These are phyloP conservation scores for Umbilicus rupestris DNA, from an alignment of 164 flowering plant genomes.

Conservation along the genomic window DNA sequence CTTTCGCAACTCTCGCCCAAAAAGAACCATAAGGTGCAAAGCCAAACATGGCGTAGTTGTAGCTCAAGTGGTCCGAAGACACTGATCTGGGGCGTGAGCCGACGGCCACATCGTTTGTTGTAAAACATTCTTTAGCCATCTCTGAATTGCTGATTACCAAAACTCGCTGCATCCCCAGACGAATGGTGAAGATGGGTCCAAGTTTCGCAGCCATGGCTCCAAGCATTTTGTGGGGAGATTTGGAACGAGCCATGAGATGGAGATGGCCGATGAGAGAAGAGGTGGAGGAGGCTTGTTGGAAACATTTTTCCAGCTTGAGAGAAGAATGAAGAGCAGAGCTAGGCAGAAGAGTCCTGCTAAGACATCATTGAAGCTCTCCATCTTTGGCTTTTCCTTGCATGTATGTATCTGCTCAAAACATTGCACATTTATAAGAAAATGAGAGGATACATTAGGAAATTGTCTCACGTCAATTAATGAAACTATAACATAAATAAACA, in stretches of 20 bases:
- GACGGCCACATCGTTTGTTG: slow-evolving; percentile 21
- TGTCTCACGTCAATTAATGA: too few species aligned
- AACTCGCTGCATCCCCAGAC: slow-evolving; percentile 18
- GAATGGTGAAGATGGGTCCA: slow-evolving; percentile 26
- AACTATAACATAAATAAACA: too few species aligned
- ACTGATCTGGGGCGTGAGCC: slow-evolving; percentile 18
- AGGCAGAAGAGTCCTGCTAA: too few species aligned
- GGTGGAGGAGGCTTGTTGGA: slow-evolving; percentile 8
- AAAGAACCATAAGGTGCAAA: slow-evolving; percentile 19
- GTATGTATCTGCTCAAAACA: too few species aligned
- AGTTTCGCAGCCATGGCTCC: slow-evolving; percentile 24
- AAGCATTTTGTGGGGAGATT: slow-evolving; percentile 17
- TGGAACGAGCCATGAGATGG: slow-evolving; percentile 15
- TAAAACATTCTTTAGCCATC: slow-evolving; percentile 25
- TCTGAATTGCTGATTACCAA: slow-evolving; percentile 20
- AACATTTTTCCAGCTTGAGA: too few species aligned
- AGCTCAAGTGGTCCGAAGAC: slow-evolving; percentile 15
- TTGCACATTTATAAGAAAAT: too few species aligned
- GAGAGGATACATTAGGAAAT: too few species aligned
- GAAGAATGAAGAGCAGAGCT: too few species aligned
- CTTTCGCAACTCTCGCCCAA: slow-evolving; percentile 38
- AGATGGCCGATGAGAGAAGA: slow-evolving; percentile 32
- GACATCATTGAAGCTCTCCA: too few species aligned
- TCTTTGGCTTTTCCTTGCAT: too few species aligned
- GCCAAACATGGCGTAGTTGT: slow-evolving; percentile 27